Evolutionary conservation across 495 filamentous ascomycete genomes (phyloP).

Genomic region (Peziza echinospora): DNA sequence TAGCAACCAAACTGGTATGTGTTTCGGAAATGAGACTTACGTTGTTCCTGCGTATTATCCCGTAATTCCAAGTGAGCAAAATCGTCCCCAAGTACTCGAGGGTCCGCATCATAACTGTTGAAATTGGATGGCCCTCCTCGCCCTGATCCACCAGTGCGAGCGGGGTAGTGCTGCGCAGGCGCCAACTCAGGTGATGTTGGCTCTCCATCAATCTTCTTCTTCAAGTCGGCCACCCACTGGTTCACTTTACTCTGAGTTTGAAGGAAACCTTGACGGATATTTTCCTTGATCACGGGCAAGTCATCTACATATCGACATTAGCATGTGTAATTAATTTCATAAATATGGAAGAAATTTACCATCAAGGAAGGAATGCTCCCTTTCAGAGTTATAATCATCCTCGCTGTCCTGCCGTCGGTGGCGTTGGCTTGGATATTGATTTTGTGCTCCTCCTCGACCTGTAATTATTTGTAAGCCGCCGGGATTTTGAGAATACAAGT

Average conservation of each 20-base stretch:
- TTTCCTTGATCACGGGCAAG: constrained; percentile 78
- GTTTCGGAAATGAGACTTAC: too few relatives aligned
- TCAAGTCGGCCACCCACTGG: constrained; percentile 70
- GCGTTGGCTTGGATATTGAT: neutral
- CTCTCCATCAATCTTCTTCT: constrained; percentile 77
- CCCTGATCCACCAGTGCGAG: constrained; percentile 20
- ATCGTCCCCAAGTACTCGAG: constrained; percentile 68
- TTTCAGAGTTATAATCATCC: constrained; percentile 33
- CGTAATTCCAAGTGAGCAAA: constrained; percentile 74
- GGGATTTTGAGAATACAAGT: constrained; percentile 6
- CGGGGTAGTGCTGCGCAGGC: constrained; percentile 17
- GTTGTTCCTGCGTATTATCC: constrained; percentile 47
- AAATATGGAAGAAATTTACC: constrained; percentile 25
- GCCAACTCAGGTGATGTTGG: constrained; percentile 26
- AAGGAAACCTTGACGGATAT: constrained; percentile 80
- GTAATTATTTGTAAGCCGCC: constrained; percentile 21
- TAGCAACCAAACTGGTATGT: too few relatives aligned
- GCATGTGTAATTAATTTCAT: constrained; percentile 1
- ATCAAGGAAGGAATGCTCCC: constrained; percentile 77
- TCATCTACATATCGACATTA: constrained; percentile 37
- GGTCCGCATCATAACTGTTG: constrained; percentile 88
- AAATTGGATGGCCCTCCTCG: constrained; percentile 38
- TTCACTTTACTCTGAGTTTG: constrained; percentile 90
- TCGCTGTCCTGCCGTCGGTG: constrained; percentile 7
- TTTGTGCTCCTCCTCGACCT: constrained; percentile 16